A percentile compares a stretch with the other conserved stretches of the same genome.
phyloP scores from a whole-genome alignment of 176 grass and related monocot genomes.

The Bothriochloa decipiens region DNA sequence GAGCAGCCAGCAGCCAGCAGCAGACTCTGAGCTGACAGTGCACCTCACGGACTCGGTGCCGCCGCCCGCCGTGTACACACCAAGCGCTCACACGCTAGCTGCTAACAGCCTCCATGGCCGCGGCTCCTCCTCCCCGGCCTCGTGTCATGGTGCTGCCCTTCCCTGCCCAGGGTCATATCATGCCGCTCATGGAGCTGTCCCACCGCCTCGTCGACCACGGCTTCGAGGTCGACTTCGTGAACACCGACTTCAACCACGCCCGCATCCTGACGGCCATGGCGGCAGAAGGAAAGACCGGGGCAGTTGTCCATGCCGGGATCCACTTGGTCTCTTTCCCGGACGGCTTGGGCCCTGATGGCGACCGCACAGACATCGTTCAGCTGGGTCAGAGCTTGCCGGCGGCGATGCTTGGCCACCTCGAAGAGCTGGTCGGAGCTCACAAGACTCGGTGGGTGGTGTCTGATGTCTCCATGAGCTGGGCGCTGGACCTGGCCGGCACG shows the following conservation, averaged over 20 bases:
- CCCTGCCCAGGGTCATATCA: constrained; percentile 68
- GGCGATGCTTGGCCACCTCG: background rate
- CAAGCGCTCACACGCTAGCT: background rate
- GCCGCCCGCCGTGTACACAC: background rate
- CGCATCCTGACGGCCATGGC: constrained; percentile 44
- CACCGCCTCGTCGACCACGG: constrained; percentile 51
- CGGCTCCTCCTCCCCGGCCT: constrained; percentile 19
- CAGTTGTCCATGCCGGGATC: constrained; percentile 6
- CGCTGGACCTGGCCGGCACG: constrained; percentile 23
- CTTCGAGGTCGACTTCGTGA: constrained; percentile 58
- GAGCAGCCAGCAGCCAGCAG: background rate
- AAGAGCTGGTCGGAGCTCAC: background rate
- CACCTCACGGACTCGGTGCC: too few relatives aligned
- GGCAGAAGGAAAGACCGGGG: background rate
- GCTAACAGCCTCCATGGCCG: constrained; percentile 36
- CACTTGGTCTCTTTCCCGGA: constrained; percentile 20
- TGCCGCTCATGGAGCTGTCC: constrained; percentile 71
- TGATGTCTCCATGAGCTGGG: constrained; percentile 26
- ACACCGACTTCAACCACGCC: constrained; percentile 68
- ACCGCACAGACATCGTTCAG: background rate
- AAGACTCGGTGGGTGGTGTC: constrained; percentile 13
- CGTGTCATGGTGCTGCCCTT: constrained; percentile 64
- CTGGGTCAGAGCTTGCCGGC: background rate
- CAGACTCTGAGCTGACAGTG: too few relatives aligned
- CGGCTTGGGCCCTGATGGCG: background rate